A percentile compares a stretch with the other conserved stretches of the same genome.
These are phyloP conservation scores for Striga hermonthica DNA, from an alignment of 305 asterid genomes.

Conservation along the genomic window DNA sequence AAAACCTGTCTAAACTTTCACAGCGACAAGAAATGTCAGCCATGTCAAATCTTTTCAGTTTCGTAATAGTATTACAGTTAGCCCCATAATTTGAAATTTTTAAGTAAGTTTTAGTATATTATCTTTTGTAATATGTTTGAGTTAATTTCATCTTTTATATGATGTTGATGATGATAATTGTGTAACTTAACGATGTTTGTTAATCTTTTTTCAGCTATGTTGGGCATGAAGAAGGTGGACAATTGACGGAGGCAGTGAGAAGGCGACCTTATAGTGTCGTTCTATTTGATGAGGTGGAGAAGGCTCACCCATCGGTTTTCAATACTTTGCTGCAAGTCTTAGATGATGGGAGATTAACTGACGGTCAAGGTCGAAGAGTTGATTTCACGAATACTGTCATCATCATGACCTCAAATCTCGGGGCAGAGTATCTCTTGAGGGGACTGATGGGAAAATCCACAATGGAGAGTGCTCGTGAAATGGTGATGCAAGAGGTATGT, in stretches of 20 bases:
- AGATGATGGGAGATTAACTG: slow-evolving; percentile 82
- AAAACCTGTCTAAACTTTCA: too few species aligned
- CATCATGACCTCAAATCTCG: slow-evolving; percentile 90
- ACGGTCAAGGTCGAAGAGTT: slow-evolving; percentile 82
- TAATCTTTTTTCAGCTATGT: slow-evolving; percentile 47
- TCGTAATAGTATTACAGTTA: too few species aligned
- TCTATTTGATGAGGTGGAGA: slow-evolving; percentile 85
- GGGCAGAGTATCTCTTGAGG: slow-evolving; percentile 62
- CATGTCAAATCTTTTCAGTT: too few species aligned
- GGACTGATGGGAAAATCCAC: slow-evolving; percentile 66
- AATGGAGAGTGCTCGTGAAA: slow-evolving; percentile 67
- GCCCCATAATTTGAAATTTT: too few species aligned
- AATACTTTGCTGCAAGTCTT: slow-evolving; percentile 77
- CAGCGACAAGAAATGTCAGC: too few species aligned
- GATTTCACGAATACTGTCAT: slow-evolving; percentile 80
- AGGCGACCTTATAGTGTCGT: slow-evolving; percentile 76
- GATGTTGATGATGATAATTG: background rate
- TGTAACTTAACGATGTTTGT: background rate
- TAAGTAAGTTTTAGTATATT: too few species aligned
- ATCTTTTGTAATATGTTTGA: background rate
- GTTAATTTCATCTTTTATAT: too few species aligned
- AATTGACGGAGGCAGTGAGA: slow-evolving; percentile 84
- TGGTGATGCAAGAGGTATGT: slow-evolving; percentile 81
- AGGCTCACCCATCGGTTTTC: slow-evolving; percentile 72
- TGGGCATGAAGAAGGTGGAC: slow-evolving; percentile 96